Conservation (phyloP, 805 yeast species). For the Barnettozyma siamensis region DNA sequence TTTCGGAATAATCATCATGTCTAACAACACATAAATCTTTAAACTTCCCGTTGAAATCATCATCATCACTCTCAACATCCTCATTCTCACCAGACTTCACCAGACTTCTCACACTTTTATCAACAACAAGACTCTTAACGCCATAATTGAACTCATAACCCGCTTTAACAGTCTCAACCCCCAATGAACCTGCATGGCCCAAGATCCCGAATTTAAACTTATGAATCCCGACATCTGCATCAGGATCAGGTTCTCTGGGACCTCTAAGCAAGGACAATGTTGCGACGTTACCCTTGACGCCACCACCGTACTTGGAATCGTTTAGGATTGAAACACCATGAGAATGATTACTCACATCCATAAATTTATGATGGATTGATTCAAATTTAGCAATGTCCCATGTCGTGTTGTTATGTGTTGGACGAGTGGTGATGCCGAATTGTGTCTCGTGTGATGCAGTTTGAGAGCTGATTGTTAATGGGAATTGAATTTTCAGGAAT, state of each 20-base stretch:
- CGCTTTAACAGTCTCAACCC: slow-evolving; percentile 58
- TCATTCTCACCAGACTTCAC: too few species aligned
- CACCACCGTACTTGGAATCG: slow-evolving; percentile 85
- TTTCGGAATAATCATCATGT: neutral
- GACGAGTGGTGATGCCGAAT: slow-evolving; percentile 85
- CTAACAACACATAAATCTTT: neutral
- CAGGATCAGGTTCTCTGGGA: slow-evolving; percentile 90
- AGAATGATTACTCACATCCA: slow-evolving; percentile 79
- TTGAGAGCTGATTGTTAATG: slow-evolving; percentile 74
- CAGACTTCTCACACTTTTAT: neutral
- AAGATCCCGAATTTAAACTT: slow-evolving; percentile 51
- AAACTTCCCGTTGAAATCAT: too few species aligned
- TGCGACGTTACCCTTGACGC: slow-evolving; percentile 90
- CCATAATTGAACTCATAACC: slow-evolving; percentile 76
- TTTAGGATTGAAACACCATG: slow-evolving; percentile 86
- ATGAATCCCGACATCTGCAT: slow-evolving; percentile 91
- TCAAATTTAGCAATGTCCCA: slow-evolving; percentile 98
- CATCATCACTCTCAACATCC: neutral
- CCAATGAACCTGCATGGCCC: slow-evolving; percentile 57
- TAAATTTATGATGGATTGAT: slow-evolving; percentile 90
- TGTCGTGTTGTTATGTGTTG: slow-evolving; percentile 89
- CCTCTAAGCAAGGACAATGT: slow-evolving; percentile 82
- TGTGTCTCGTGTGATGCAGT: slow-evolving; percentile 88
- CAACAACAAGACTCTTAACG: neutral
- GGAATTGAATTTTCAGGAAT: slow-evolving; percentile 92